These are phyloP conservation scores for Plasmodium inui DNA, from an alignment of 169 alveolate species.

Conservation along the genomic window DNA sequence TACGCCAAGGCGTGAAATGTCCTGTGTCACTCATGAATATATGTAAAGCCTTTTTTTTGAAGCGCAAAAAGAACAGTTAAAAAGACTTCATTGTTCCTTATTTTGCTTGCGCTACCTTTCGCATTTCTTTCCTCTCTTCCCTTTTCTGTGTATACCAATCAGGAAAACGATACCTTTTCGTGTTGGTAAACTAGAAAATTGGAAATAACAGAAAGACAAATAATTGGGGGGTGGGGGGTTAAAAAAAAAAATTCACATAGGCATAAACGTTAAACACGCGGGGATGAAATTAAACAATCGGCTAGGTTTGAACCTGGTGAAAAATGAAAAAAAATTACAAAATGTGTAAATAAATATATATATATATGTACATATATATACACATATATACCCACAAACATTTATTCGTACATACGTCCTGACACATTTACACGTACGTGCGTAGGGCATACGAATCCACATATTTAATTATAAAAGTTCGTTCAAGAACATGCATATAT, in stretches of 20 bases:
- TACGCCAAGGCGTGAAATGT: background rate
- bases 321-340: conserved; percentile 17
- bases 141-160: conserved; percentile 1
- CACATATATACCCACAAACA: background rate
- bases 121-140: background rate
- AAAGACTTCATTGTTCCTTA: background rate
- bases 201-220: conserved; percentile 43
- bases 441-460: background rate
- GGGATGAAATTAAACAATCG: conserved; percentile 19
- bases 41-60: conserved; percentile 1
- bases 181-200: conserved; percentile 2
- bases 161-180: conserved; percentile 8
- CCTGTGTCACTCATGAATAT: conserved; percentile 5
- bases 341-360: background rate
- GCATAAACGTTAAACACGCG: background rate
- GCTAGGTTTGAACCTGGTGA: background rate
- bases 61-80: conserved; percentile 21
- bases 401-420: background rate
- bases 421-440: background rate
- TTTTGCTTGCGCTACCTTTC: background rate
- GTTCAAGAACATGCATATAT: background rate
- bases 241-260: conserved; percentile 15
- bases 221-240: background rate
- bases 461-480: conserved; percentile 40
- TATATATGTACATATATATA: background rate